Evolutionary conservation across 2,329 filamentous ascomycete genomes (phyloP).

Genomic region (Arthroderma sp.): DNA sequence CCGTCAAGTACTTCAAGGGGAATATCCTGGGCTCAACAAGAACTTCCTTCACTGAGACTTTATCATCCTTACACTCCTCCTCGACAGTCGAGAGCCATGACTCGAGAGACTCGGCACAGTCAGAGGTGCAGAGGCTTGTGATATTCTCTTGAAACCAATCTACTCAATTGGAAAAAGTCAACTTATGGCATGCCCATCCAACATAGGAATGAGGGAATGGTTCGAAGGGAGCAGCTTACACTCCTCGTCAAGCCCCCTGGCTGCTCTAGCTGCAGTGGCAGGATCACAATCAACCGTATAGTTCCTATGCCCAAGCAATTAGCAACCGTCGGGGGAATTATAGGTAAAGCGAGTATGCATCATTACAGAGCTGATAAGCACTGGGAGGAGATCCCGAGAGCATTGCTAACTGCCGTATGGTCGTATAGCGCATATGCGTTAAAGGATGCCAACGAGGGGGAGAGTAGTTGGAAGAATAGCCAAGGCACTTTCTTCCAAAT

Average conservation of each 20-base stretch:
- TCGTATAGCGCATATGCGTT: conserved; percentile 12
- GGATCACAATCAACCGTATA: conserved; percentile 11
- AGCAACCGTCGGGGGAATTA: not conserved
- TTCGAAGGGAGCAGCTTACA: conserved; percentile 4
- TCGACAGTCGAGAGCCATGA: conserved; percentile 11
- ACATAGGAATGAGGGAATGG: not conserved
- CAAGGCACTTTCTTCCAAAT: too few relatives aligned
- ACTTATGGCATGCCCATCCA: not conserved
- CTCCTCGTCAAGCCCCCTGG: conserved; percentile 8
- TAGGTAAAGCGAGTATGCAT: not conserved
- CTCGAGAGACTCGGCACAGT: conserved; percentile 8
- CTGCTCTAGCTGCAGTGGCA: conserved; percentile 9
- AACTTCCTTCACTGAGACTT: conserved; percentile 7
- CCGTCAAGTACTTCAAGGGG: conserved; percentile 10
- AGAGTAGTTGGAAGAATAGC: not conserved
- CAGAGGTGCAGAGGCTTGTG: conserved; percentile 8
- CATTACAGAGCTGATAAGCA: conserved; percentile 11
- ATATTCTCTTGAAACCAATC: conserved; percentile 11
- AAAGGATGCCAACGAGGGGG: conserved; percentile 6
- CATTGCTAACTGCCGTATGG: conserved; percentile 5
- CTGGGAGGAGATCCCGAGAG: conserved; percentile 8
- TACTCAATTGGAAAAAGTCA: conserved; percentile 3
- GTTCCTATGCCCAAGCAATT: conserved; percentile 6
- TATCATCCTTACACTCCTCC: conserved; percentile 6
- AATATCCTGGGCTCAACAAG: conserved; percentile 10